phyloP scores from a whole-genome alignment of 345 rosid genomes.

The Turnera subulata region DNA sequence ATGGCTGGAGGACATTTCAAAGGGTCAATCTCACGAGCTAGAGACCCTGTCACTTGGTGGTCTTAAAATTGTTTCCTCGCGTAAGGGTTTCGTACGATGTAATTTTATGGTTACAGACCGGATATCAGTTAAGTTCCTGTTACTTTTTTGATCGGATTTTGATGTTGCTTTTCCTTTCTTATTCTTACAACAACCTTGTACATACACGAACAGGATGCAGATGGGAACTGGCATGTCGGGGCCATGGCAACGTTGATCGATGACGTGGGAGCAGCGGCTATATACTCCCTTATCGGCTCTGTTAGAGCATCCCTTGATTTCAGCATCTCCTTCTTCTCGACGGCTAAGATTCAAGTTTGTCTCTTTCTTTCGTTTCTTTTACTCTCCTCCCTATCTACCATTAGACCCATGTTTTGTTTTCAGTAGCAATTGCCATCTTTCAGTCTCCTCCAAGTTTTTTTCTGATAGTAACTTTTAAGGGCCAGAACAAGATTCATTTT shows the following conservation, averaged over 20 bases:
- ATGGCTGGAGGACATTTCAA: no score
- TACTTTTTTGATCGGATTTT: not conserved
- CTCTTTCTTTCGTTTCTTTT: not conserved
- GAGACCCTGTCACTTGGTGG: no score
- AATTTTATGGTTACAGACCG: slow-evolving; percentile 28
- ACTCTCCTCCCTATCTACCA: no score
- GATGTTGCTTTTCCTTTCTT: not conserved
- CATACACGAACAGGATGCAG: slow-evolving; percentile 24
- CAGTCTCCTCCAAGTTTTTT: no score
- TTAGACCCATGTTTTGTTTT: no score
- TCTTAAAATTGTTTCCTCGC: no score
- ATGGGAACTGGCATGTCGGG: slow-evolving; percentile 51
- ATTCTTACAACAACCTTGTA: no score
- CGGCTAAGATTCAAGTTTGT: slow-evolving; percentile 45
- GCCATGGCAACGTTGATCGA: slow-evolving; percentile 52
- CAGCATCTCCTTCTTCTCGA: slow-evolving; percentile 37
- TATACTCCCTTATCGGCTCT: slow-evolving; percentile 28
- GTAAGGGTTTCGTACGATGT: slow-evolving; percentile 39
- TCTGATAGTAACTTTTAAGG: no score
- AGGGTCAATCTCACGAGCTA: no score
- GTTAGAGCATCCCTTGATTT: slow-evolving; percentile 41
- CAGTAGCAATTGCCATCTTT: no score
- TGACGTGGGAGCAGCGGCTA: slow-evolving; percentile 40
- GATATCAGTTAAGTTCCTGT: slow-evolving; percentile 17
- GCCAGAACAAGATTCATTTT: no score